Conservation (phyloP, 2,329 filamentous ascomycete genomes). For the Fusarium beomiforme region DNA sequence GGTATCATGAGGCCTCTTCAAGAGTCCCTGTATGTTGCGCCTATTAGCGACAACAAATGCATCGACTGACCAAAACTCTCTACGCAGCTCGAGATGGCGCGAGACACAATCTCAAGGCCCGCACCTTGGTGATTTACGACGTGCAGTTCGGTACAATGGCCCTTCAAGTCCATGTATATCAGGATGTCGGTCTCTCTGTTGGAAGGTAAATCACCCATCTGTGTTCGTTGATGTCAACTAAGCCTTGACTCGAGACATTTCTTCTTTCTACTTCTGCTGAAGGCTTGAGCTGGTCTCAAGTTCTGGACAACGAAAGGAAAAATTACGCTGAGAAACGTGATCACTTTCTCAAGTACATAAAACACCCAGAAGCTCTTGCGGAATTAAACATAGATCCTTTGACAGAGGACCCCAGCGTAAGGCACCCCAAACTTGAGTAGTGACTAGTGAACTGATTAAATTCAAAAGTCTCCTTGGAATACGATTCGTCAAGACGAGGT, state of each 20-base stretch:
- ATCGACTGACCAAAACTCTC: conserved; percentile 37
- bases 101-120: conserved; percentile 67
- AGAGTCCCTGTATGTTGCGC: conserved; percentile 50
- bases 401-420: conserved; percentile 76
- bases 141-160: conserved; percentile 70
- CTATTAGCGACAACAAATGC: conserved; percentile 1
- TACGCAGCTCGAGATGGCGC: conserved; percentile 72
- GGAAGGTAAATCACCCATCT: conserved; percentile 73
- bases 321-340: conserved; percentile 78
- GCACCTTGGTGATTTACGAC: conserved; percentile 69
- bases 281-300: conserved; percentile 73
- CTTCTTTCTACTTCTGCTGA: conserved; percentile 78
- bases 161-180: conserved; percentile 71
- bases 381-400: conserved; percentile 81
- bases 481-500: conserved; percentile 85
- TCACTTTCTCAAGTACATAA: conserved; percentile 83
- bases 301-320: conserved; percentile 73
- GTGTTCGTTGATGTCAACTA: neutral
- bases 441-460: conserved; percentile 11
- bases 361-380: conserved; percentile 82
- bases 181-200: conserved; percentile 86
- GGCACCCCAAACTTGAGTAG: conserved; percentile 18
- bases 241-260: conserved; percentile 68
- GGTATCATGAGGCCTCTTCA: conserved; percentile 51
- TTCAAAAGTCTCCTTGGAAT: conserved; percentile 87